These are phyloP conservation scores for Mycena filopes DNA, from an alignment of 768 basidiomycete species.

Conservation along the genomic window DNA sequence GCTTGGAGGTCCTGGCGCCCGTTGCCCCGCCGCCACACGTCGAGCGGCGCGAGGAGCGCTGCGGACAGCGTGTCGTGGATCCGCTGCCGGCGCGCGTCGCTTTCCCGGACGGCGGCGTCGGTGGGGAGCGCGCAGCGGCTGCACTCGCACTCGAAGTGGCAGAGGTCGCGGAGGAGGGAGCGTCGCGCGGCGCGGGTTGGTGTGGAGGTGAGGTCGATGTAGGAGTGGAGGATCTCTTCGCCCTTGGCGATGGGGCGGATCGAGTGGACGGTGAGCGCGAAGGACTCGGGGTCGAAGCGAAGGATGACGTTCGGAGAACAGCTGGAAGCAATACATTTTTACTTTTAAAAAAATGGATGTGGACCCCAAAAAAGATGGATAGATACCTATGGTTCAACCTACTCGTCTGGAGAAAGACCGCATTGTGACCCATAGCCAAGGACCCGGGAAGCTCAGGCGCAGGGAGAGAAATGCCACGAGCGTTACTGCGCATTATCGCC, in stretches of 20 bases:
- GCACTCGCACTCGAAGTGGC: slow-evolving; percentile 29
- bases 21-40: slow-evolving; percentile 18
- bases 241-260: slow-evolving; percentile 29
- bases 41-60: slow-evolving; percentile 10
- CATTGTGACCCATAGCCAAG: slow-evolving; percentile 29
- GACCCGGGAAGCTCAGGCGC: slow-evolving; percentile 8
- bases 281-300: slow-evolving; percentile 29
- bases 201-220: slow-evolving; percentile 21
- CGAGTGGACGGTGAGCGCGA: slow-evolving; percentile 25
- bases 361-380: background rate
- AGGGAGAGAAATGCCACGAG: slow-evolving; percentile 19
- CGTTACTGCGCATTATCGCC: slow-evolving; percentile 25
- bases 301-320: slow-evolving; percentile 29
- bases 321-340: background rate
- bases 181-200: slow-evolving; percentile 24
- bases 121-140: slow-evolving; percentile 12
- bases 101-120: slow-evolving; percentile 1
- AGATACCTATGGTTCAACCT: slow-evolving; percentile 33
- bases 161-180: background rate
- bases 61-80: slow-evolving; percentile 13
- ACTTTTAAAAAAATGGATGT: background rate
- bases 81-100: slow-evolving; percentile 22
- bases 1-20: slow-evolving; percentile 16
- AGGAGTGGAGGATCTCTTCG: slow-evolving; percentile 28
- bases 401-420: slow-evolving; percentile 25